phyloP scores from a whole-genome alignment of 352 stramenopile species.

The Achlya hypogyna region DNA sequence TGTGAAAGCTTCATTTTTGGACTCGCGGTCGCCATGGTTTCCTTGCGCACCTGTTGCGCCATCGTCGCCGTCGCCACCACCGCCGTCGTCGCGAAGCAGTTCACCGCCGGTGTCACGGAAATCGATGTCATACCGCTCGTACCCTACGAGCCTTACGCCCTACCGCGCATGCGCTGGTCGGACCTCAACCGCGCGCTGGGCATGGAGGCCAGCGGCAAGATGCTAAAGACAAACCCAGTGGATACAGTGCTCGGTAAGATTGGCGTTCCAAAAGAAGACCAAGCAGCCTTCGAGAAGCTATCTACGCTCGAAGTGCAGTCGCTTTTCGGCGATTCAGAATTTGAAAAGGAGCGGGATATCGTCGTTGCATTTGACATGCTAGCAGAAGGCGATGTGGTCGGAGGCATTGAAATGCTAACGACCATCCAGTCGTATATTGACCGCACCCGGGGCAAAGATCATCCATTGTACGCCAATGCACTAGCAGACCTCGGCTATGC shows the following conservation, averaged over 20 bases:
- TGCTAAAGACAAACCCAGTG: conserved; percentile 4
- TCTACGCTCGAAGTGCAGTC: conserved; percentile 13
- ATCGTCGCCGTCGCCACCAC: background rate
- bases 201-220: conserved; percentile 8
- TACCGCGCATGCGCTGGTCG: conserved; percentile 19
- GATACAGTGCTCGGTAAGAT: conserved; percentile 19
- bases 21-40: background rate
- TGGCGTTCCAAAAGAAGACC: conserved; percentile 14
- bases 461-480: conserved; percentile 17
- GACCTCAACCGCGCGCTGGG: conserved; percentile 15
- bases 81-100: background rate
- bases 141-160: conserved; percentile 1
- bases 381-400: conserved; percentile 6
- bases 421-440: background rate
- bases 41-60: too few relatives aligned
- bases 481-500: conserved; percentile 15
- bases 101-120: background rate
- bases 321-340: conserved; percentile 14
- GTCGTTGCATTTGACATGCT: conserved; percentile 7
- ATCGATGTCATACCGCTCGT: conserved; percentile 14
- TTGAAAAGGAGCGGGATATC: conserved; percentile 8
- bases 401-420: conserved; percentile 9
- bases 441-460: background rate
- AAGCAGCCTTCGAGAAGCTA: background rate
- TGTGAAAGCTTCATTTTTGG: background rate